Evolutionary conservation across 768 basidiomycete species (phyloP).

Genomic region (Trametopsis cervina): DNA sequence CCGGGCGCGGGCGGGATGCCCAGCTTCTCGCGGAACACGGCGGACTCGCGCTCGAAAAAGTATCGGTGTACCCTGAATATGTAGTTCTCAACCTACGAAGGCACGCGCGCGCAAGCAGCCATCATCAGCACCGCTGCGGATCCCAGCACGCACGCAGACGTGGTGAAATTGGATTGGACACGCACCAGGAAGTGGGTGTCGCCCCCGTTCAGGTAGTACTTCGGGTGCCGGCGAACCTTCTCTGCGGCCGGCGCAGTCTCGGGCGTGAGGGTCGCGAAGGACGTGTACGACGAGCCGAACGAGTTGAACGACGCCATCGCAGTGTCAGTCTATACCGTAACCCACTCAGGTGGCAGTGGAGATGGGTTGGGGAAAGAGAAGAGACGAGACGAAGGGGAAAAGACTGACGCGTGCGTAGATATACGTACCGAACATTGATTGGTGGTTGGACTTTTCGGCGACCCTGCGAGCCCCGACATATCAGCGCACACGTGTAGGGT

Average conservation of each 20-base stretch:
- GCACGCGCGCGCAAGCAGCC: not conserved
- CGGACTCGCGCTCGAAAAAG: constrained; percentile 27
- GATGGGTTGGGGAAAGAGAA: too few relatives aligned
- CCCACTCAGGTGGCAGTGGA: too few relatives aligned
- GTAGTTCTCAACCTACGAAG: constrained; percentile 18
- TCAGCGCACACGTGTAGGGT: too few relatives aligned
- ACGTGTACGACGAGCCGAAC: not conserved
- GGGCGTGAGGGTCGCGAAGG: not conserved
- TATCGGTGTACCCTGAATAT: constrained; percentile 26
- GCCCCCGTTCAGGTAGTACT: constrained; percentile 48
- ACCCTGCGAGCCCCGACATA: too few relatives aligned
- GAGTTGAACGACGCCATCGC: constrained; percentile 3
- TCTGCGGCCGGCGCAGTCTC: constrained; percentile 14
- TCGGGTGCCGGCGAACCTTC: constrained; percentile 21
- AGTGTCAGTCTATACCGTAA: too few relatives aligned
- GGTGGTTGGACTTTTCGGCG: too few relatives aligned
- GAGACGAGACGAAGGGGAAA: too few relatives aligned
- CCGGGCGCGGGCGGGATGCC: constrained; percentile 13
- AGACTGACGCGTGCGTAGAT: too few relatives aligned
- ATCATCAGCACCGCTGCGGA: not conserved
- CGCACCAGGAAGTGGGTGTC: constrained; percentile 50
- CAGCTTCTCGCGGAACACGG: constrained; percentile 19
- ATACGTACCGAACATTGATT: too few relatives aligned
- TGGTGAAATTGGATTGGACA: too few relatives aligned
- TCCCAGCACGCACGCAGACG: too few relatives aligned